phyloP scores from a whole-genome alignment of 208 protist species.

The Trypanosoma vivax region DNA sequence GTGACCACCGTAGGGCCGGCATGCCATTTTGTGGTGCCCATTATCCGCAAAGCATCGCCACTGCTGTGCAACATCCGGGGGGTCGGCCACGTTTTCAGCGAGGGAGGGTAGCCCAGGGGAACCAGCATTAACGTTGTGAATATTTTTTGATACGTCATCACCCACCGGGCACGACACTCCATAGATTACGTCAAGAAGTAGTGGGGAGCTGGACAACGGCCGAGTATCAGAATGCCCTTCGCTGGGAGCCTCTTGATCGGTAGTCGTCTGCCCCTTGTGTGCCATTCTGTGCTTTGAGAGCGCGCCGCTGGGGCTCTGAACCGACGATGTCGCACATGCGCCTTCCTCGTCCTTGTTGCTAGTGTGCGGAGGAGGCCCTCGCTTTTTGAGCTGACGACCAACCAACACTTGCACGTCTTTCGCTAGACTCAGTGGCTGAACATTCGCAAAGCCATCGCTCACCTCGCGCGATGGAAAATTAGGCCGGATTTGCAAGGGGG shows the following conservation, averaged over 20 bases:
- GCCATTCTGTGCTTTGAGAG: background rate
- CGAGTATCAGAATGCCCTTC: background rate
- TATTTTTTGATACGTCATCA: slow-evolving; percentile 3
- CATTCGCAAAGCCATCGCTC: too few relatives aligned
- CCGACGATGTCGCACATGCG: too few relatives aligned
- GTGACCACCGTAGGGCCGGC: background rate
- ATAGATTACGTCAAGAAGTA: slow-evolving; percentile 19
- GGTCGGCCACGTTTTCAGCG: background rate
- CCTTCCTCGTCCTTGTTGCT: too few relatives aligned
- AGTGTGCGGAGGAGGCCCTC: too few relatives aligned
- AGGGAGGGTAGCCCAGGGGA: background rate
- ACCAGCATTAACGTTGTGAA: background rate
- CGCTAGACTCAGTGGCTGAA: too few relatives aligned
- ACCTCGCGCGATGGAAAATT: too few relatives aligned
- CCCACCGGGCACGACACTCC: background rate
- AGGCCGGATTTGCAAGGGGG: too few relatives aligned
- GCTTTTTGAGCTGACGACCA: too few relatives aligned
- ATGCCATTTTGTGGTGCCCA: slow-evolving; percentile 2
- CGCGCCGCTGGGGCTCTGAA: background rate
- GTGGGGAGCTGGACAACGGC: background rate
- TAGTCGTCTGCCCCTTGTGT: too few relatives aligned
- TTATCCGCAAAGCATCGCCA: slow-evolving; percentile 16
- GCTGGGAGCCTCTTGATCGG: background rate
- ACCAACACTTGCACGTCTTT: too few relatives aligned
- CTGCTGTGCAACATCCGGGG: slow-evolving; percentile 17